Conservation (phyloP, 805 yeast genomes). For the Lipomyces orientalis region DNA sequence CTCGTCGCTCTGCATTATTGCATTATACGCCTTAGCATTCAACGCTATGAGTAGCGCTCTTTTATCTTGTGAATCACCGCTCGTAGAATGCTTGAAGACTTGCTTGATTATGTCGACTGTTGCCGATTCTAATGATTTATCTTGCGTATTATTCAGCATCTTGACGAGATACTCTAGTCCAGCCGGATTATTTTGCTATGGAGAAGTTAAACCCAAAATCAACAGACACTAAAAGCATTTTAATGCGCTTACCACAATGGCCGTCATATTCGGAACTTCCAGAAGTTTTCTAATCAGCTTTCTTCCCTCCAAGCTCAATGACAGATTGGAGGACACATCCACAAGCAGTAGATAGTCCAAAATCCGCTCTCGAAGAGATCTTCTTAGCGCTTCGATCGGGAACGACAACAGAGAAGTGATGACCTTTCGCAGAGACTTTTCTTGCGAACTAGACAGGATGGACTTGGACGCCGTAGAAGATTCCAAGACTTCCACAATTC, state of each 20-base stretch:
- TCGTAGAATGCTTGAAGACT: conserved; percentile 17
- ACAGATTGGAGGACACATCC: conserved; percentile 8
- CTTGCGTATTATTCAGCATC: not conserved
- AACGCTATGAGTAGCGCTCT: not conserved
- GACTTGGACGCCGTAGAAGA: not conserved
- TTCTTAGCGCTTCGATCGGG: conserved; percentile 20
- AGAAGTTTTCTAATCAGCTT: conserved; percentile 15
- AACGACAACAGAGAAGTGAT: conserved; percentile 7
- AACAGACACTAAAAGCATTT: conserved; percentile 35
- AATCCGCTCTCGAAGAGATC: conserved; percentile 22
- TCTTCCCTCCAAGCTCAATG: conserved; percentile 2
- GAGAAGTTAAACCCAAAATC: conserved; percentile 54
- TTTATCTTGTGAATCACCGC: conserved; percentile 8
- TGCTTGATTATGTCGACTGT: conserved; percentile 12
- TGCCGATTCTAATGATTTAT: not conserved
- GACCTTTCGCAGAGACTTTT: not conserved
- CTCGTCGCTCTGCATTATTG: not conserved
- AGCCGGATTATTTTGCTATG: conserved; percentile 20
- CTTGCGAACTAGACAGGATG: not conserved
- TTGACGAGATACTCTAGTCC: conserved; percentile 9
- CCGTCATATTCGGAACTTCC: conserved; percentile 25
- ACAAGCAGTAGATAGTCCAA: conserved; percentile 19
- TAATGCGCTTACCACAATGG: conserved; percentile 19
- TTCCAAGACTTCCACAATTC: conserved; percentile 3
- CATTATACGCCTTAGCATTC: conserved; percentile 10